Conservation (phyloP, 2,329 filamentous ascomycete genomes). For the Monosporascus sp. region DNA sequence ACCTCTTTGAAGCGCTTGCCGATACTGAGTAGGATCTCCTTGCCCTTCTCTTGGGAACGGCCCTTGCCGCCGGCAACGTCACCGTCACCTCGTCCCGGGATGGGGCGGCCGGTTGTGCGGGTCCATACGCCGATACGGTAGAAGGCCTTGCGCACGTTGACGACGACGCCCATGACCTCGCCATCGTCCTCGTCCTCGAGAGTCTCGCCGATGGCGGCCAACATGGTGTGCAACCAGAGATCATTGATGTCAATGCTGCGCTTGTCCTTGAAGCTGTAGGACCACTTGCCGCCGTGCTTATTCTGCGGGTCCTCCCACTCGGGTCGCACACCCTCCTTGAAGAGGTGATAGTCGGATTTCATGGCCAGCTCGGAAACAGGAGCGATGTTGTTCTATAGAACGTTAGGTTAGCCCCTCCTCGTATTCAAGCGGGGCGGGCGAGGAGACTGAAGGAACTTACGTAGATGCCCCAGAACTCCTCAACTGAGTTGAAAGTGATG, state of each 20-base stretch:
- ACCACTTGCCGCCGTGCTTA: conserved; percentile 99
- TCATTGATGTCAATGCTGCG: conserved; percentile 86
- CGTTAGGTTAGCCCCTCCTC: conserved; percentile 6
- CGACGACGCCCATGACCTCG: conserved; percentile 98
- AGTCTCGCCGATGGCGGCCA: conserved; percentile 94
- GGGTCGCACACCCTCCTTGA: conserved; percentile 94
- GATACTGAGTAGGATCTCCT: conserved; percentile 77
- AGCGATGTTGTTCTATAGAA: conserved; percentile 90
- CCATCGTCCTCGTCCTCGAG: conserved; percentile 91
- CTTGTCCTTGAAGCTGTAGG: conserved; percentile 97
- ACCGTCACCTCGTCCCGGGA: conserved; percentile 68
- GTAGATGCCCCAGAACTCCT: conserved; percentile 99
- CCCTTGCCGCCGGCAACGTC: conserved; percentile 73
- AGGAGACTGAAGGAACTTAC: conserved; percentile 50
- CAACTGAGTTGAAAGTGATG: conserved; percentile 96
- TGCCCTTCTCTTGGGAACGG: conserved; percentile 73
- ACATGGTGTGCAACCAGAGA: conserved; percentile 95
- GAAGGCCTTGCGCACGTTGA: conserved; percentile 98
- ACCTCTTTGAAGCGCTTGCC: conserved; percentile 91
- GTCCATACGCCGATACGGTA: conserved; percentile 98
- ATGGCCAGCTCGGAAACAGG: conserved; percentile 90
- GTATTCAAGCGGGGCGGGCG: conserved; percentile 1
- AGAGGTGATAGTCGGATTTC: conserved; percentile 99
- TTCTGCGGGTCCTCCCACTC: conserved; percentile 99
- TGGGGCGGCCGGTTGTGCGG: conserved; percentile 81